Percentiles rank a stretch among this genome's conserved stretches.
These are phyloP conservation scores for Adansonia madagascariensis DNA, from an alignment of 441 rosid genomes.

Conservation along the genomic window DNA sequence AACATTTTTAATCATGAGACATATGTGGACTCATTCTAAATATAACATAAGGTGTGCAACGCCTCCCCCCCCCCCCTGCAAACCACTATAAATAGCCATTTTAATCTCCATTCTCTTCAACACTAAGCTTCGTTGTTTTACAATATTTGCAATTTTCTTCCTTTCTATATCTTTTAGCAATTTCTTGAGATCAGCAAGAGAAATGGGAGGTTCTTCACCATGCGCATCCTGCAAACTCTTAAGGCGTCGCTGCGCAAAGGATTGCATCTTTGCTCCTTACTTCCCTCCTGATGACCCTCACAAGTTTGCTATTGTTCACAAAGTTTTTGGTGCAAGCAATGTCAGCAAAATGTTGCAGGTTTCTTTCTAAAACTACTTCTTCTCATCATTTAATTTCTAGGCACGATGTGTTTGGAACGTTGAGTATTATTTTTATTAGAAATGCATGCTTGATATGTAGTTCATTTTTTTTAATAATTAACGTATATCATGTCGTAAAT, in stretches of 20 bases:
- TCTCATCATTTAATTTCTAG: not conserved
- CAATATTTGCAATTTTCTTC: not conserved
- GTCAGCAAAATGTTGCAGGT: slow-evolving; percentile 94
- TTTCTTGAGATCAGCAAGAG: not conserved
- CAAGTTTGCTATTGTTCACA: slow-evolving; percentile 90
- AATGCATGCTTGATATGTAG: not conserved
- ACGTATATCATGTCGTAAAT: not conserved
- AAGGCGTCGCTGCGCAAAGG: slow-evolving; percentile 83
- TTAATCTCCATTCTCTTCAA: slow-evolving; percentile 37
- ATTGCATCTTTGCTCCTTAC: slow-evolving; percentile 91
- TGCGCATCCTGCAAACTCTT: slow-evolving; percentile 90
- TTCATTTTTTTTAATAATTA: not conserved
- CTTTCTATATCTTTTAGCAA: not conserved
- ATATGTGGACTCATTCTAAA: slow-evolving; percentile 48
- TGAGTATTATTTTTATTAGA: not conserved
- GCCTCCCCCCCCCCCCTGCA: slow-evolving; percentile 26
- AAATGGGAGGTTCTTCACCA: slow-evolving; percentile 75
- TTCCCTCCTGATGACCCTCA: slow-evolving; percentile 90
- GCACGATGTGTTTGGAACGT: not conserved
- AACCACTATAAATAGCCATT: slow-evolving; percentile 56
- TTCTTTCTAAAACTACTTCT: slow-evolving; percentile 10
- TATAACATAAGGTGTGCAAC: no score
- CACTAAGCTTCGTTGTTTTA: slow-evolving; percentile 30
- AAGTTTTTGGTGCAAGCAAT: slow-evolving; percentile 93
- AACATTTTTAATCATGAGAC: slow-evolving; percentile 23